A percentile compares a stretch with the other conserved stretches of the same genome.
Conservation (phyloP, 805 yeast genomes). For the Clavispora fructus region DNA sequence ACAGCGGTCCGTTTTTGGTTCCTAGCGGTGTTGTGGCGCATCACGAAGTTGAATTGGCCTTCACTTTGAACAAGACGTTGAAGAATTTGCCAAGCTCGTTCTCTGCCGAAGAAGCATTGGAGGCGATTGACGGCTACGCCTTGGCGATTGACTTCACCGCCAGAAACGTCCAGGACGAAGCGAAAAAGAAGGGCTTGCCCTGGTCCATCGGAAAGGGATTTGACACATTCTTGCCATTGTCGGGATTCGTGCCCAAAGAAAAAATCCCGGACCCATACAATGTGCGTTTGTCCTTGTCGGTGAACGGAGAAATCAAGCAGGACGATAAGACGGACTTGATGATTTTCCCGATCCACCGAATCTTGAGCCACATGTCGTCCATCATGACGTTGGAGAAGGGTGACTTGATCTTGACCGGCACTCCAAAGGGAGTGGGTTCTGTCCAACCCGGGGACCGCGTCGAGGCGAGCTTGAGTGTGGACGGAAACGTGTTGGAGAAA, state of each 20-base stretch:
- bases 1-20: conserved; percentile 70
- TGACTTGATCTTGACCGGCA: conserved; percentile 89
- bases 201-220: conserved; percentile 97
- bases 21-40: conserved; percentile 81
- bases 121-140: conserved; percentile 80
- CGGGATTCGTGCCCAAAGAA: conserved; percentile 61
- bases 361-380: conserved; percentile 74
- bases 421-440: conserved; percentile 96
- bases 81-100: conserved; percentile 58
- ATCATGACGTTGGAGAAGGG: conserved; percentile 90
- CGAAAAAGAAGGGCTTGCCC: conserved; percentile 89
- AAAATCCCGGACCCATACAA: conserved; percentile 70
- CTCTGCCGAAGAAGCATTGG: conserved; percentile 61
- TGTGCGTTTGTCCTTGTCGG: conserved; percentile 54
- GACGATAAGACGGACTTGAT: conserved; percentile 72
- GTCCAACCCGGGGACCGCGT: conserved; percentile 74
- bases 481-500: conserved; percentile 48
- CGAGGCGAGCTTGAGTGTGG: conserved; percentile 54
- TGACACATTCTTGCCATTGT: conserved; percentile 92
- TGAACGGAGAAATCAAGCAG: conserved; percentile 71
- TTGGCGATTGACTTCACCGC: conserved; percentile 93
- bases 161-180: conserved; percentile 91
- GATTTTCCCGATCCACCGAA: conserved; percentile 82
- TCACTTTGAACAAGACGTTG: conserved; percentile 61
- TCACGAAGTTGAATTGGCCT: conserved; percentile 90